Evolutionary conservation across 208 protist genomes (phyloP), one percentile per base, ranked within the genome.

Genomic region (Trypanosoma vivax): DNA sequence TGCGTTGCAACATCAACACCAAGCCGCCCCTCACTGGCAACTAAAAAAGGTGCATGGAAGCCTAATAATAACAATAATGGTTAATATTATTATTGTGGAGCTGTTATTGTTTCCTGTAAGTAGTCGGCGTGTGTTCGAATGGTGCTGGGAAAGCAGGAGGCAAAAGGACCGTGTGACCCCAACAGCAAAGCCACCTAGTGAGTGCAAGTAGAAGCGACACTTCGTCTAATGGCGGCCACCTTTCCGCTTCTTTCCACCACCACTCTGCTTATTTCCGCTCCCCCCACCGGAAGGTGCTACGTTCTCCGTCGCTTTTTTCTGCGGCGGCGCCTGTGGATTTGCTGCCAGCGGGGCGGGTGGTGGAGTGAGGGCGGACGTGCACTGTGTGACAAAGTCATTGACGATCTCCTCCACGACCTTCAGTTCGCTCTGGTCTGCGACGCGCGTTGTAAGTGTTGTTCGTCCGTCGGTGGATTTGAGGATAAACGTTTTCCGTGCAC

Each of bases 381-480:
- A 87, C 27, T 39, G 39, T 14, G 38, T 30, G 19, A 92, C 78
- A 39, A 85, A 92, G 29, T 81, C 70, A 34, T 66, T 57, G 11
- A 92, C 60, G 4, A 92, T 35, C 4, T 50, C 45, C 49, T 92
- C 79, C 33, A 89, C 71, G 27, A 75, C 47, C 38, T 67, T 77
- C 0, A 92, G 49, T 52, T 92, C 73, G 0, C 72, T 73, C 19
- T 84, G 67, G 50, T 87, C 65, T 21, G 40, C 49, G 18, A 89
- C 65, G 6, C 64, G 69, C 13, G 80, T 83, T n/a, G 72, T 87
- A 23, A 84, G 33, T 1, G 79, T 88, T 16, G 74, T 70, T 6
- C 65, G 50, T 38, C 79, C 80, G 42, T 92, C 78, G 0, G 84
- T 92, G 4, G 65, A 62, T 43, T 88, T 88, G 5, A 92, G 37